phyloP scores from a whole-genome alignment of 2,329 filamentous ascomycete genomes.

The Pseudocercospora cruenta region DNA sequence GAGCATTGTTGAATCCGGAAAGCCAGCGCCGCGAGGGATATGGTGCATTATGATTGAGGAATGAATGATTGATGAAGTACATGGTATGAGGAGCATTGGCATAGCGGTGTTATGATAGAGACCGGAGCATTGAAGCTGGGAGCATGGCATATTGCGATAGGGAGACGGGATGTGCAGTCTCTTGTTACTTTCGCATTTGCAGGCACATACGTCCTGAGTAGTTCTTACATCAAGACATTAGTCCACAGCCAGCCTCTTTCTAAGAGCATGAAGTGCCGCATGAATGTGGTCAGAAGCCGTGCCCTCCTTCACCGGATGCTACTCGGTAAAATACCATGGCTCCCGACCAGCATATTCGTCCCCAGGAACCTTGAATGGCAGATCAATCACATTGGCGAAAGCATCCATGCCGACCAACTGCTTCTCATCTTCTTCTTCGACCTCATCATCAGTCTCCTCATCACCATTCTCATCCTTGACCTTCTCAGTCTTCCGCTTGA shows the following conservation, averaged over 20 bases:
- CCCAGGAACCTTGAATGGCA: constrained; percentile 68
- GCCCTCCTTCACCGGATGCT: neutral
- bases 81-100: neutral
- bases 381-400: constrained; percentile 61
- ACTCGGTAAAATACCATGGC: constrained; percentile 50
- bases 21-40: constrained; percentile 27
- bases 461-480: constrained; percentile 19
- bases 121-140: neutral
- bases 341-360: constrained; percentile 50
- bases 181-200: neutral
- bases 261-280: neutral
- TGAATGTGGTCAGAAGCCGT: neutral
- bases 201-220: neutral
- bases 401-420: constrained; percentile 45
- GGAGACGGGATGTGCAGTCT: no score
- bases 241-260: neutral
- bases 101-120: neutral
- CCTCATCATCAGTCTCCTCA: constrained; percentile 26
- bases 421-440: constrained; percentile 7
- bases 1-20: constrained; percentile 23
- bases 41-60: constrained; percentile 26
- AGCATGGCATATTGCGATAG: neutral
- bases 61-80: neutral
- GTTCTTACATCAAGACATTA: neutral
- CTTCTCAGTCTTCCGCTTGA: constrained; percentile 10